phyloP scores from a whole-genome alignment of 352 stramenopile species.

The Globisporangium radiosum region DNA sequence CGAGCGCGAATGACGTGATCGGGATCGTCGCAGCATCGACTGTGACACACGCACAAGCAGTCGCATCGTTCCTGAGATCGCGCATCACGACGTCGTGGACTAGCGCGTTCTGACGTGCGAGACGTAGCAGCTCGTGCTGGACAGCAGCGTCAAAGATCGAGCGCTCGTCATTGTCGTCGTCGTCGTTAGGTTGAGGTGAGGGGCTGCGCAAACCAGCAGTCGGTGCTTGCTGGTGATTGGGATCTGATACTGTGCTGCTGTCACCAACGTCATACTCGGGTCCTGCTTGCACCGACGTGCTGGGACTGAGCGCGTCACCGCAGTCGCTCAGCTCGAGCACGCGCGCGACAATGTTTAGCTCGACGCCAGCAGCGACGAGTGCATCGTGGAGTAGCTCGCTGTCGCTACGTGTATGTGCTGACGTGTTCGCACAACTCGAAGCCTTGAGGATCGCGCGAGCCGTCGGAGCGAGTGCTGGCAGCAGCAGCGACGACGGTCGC shows the following conservation, averaged over 20 bases:
- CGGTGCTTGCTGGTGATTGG: too few species aligned
- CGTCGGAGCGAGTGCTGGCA: background rate
- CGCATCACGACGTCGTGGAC: background rate
- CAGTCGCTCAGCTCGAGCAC: constrained; percentile 10
- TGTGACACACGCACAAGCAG: background rate
- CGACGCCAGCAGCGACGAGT: constrained; percentile 26
- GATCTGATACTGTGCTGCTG: too few species aligned
- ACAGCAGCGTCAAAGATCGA: constrained; percentile 7
- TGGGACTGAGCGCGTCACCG: too few species aligned
- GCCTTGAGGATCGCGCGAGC: too few species aligned
- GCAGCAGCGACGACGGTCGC: background rate
- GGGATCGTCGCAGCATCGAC: background rate
- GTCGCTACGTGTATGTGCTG: constrained; percentile 4
- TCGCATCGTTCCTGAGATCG: too few species aligned
- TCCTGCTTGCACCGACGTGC: too few species aligned
- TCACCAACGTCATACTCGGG: too few species aligned
- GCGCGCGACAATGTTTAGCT: constrained; percentile 26
- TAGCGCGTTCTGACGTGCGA: background rate
- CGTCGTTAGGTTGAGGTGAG: background rate
- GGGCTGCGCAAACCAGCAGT: too few species aligned
- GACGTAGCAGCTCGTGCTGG: background rate
- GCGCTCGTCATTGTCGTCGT: background rate
- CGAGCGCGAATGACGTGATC: background rate
- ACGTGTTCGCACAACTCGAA: background rate
- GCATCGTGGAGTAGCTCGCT: constrained; percentile 17